Evolutionary conservation across 1,139 yeast species (phyloP), one percentile per base, ranked within the genome.

Genomic region (Saccharomyces hybrid): DNA sequence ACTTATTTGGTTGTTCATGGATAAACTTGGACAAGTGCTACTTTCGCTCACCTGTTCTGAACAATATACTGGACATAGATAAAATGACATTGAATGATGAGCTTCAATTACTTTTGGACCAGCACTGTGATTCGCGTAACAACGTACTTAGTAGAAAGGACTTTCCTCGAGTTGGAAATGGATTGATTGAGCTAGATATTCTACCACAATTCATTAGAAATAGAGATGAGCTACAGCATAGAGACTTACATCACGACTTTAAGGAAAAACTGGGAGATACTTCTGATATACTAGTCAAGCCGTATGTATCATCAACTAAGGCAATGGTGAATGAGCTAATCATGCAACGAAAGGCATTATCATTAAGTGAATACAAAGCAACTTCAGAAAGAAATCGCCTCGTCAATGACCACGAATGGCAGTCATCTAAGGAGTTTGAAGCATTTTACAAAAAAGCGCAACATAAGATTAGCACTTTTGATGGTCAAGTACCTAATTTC

Each of bases 1-100:
- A 91, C 64, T 71, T 91, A 41, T 88, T 79, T 68, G 95, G 97
- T 0, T 88, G 97, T 69, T 84, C 86, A 4, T 86, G 95, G 90
- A 59, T 93, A 41, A 73, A 76, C 54, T 79, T 56, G 2, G 58
- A 57, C 1, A 62, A 64, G 25, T 61, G 73, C 16, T 70, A 61
- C 56, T 72, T 74, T 42, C 57, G 78, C 48, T 54, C 62, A 1
- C 78, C 78, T 0, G 60, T 74, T 8, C 54, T 72, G 7, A 64
- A 64, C 48, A 58, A 65, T n/a, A 67, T 64, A 2, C 49, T 65
- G 20, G 66, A 60, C 38, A 55, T 65, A 30, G 64, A 67, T 56
- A 56, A 67, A 5, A 48, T 65, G 6, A 50, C 64, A 50, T 59
- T 57, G 48, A 68, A 69, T 3, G 63, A 63, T 1, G 69, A 66